A percentile compares a stretch with the other conserved stretches of the same genome.
Evolutionary conservation across 495 filamentous ascomycete genomes (phyloP).

Genomic region (Lophiotrema nucula): DNA sequence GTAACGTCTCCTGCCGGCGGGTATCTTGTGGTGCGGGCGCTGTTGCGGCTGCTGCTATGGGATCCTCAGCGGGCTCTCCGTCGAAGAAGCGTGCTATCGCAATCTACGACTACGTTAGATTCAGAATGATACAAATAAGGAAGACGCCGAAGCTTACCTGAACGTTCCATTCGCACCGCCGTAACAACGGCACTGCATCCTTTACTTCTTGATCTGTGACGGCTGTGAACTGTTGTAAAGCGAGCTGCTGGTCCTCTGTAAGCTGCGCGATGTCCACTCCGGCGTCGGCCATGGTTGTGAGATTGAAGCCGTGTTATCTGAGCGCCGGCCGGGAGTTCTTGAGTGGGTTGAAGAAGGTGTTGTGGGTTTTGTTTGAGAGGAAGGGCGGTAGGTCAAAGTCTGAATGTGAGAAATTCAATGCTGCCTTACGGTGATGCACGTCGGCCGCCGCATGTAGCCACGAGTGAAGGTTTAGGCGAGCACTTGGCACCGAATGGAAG

Average conservation of each 20-base stretch:
- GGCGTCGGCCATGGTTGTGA: conserved; percentile 37
- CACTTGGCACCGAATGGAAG: too few species aligned
- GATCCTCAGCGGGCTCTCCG: conserved; percentile 79
- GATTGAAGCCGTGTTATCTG: conserved; percentile 5
- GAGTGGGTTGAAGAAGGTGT: neutral
- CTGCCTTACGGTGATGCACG: too few species aligned
- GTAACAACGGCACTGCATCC: conserved; percentile 76
- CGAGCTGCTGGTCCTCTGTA: conserved; percentile 69
- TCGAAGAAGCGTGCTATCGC: conserved; percentile 97
- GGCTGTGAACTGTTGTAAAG: conserved; percentile 81
- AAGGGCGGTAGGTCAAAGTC: neutral
- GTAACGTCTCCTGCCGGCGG: conserved; percentile 66
- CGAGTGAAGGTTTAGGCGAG: too few species aligned
- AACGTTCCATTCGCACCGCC: conserved; percentile 92
- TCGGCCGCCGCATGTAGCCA: too few species aligned
- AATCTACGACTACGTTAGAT: conserved; percentile 58
- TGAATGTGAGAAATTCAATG: neutral
- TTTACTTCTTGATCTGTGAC: conserved; percentile 79
- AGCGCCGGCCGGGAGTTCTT: too few species aligned
- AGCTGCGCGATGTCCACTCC: conserved; percentile 67
- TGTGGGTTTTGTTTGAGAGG: neutral
- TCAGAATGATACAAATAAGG: conserved; percentile 10
- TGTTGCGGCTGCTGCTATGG: conserved; percentile 63
- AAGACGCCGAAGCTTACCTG: conserved; percentile 56
- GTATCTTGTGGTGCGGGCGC: conserved; percentile 55